Conservation (phyloP, 1,139 yeast species). For the Meyerozyma sp. region DNA sequence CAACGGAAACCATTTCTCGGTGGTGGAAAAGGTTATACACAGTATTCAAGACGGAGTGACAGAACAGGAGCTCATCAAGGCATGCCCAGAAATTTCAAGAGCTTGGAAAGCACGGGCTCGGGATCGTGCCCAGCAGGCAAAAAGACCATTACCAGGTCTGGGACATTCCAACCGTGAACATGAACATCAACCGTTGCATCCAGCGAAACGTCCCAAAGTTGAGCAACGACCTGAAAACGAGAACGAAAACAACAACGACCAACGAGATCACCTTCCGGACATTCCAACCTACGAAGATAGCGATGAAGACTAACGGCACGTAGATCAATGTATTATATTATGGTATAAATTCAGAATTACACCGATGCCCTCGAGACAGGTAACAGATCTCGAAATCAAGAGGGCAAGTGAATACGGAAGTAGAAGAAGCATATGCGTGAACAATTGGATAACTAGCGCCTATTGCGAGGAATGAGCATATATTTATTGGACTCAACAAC, state of each 20-base stretch:
- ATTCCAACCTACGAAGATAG: conserved; percentile 42
- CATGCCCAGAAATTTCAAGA: conserved; percentile 29
- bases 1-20: conserved; percentile 78
- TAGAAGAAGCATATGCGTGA: too few relatives aligned
- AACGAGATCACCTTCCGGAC: conserved; percentile 21
- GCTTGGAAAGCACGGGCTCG: conserved; percentile 33
- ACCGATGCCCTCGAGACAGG: too few relatives aligned
- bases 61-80: conserved; percentile 62
- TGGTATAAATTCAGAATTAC: too few relatives aligned
- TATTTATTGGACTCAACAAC: too few relatives aligned
- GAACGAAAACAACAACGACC: not conserved
- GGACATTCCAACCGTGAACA: not conserved
- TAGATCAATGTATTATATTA: not conserved
- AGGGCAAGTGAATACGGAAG: too few relatives aligned
- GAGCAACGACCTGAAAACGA: not conserved
- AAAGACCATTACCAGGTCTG: conserved; percentile 1
- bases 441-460: too few relatives aligned
- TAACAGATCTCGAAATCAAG: too few relatives aligned
- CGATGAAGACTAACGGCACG: conserved; percentile 20
- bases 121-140: conserved; percentile 17
- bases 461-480: too few relatives aligned
- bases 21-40: conserved; percentile 74
- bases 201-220: conserved; percentile 2
- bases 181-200: conserved; percentile 3
- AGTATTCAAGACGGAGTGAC: conserved; percentile 85